Percentiles rank a stretch among this genome's conserved stretches.
phyloP scores from a whole-genome alignment of 371 early-diverging fungal genomes.

The Fennellomyces sp. region DNA sequence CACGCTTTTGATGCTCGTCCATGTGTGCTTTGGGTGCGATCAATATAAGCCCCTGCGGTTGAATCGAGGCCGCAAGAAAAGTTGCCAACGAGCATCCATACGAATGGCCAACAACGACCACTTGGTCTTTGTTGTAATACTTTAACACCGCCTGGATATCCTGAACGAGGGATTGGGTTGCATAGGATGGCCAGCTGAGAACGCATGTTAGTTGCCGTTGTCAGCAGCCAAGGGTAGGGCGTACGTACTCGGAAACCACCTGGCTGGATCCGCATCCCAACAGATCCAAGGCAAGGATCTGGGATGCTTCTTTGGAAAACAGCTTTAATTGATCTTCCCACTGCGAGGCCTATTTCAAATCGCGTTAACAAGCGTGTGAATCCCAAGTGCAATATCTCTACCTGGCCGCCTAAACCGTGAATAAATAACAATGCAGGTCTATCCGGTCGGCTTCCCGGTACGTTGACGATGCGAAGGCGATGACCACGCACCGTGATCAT shows the following conservation, averaged over 20 bases:
- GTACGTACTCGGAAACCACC: slow-evolving; percentile 44
- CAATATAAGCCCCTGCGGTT: slow-evolving; percentile 54
- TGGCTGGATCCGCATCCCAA: slow-evolving; percentile 71
- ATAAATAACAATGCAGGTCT: slow-evolving; percentile 58
- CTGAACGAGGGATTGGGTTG: slow-evolving; percentile 53
- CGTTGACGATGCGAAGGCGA: slow-evolving; percentile 61
- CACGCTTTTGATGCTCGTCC: slow-evolving; percentile 40
- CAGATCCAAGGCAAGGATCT: slow-evolving; percentile 67
- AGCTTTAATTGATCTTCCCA: slow-evolving; percentile 68
- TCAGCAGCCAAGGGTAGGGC: no score
- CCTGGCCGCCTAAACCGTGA: slow-evolving; percentile 68
- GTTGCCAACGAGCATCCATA: slow-evolving; percentile 70
- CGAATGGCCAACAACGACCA: slow-evolving; percentile 67
- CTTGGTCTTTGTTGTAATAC: slow-evolving; percentile 46
- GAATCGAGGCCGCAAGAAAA: slow-evolving; percentile 42
- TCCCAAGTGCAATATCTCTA: slow-evolving; percentile 9
- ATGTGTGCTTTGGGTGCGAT: slow-evolving; percentile 64
- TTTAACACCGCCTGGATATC: slow-evolving; percentile 46
- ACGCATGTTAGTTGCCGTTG: no score
- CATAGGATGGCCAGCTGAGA: slow-evolving; percentile 62
- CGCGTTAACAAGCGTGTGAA: neutral
- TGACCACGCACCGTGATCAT: slow-evolving; percentile 56
- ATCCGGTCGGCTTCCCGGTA: slow-evolving; percentile 47
- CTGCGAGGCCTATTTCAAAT: slow-evolving; percentile 52
- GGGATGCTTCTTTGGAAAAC: slow-evolving; percentile 55